Evolutionary conservation across 176 grass and related monocot genomes (phyloP).

Genomic region (Ampelocalamus luodianensis): DNA sequence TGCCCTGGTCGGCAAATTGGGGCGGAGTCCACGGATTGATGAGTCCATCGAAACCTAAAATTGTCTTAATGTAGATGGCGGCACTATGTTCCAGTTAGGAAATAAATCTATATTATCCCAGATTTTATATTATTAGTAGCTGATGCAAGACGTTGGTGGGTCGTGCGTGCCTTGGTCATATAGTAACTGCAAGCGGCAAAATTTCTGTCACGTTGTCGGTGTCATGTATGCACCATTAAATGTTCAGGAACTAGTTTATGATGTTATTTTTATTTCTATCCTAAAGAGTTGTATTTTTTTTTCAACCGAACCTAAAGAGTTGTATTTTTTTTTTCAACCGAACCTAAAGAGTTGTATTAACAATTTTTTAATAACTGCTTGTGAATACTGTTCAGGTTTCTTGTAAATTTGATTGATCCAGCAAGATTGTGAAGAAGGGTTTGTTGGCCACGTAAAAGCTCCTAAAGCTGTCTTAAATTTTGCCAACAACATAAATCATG

Average conservation of each 20-base stretch:
- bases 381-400: conserved; percentile 23
- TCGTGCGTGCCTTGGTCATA: conserved; percentile 16
- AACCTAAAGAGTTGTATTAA: not conserved
- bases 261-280: not conserved
- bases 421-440: conserved; percentile 19
- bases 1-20: conserved; percentile 29
- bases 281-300: not conserved
- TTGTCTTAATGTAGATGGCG: conserved; percentile 37
- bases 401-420: not conserved
- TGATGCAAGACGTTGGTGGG: conserved; percentile 41
- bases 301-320: not conserved
- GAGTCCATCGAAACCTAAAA: conserved; percentile 35
- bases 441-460: not conserved
- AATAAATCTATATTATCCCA: conserved; percentile 48
- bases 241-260: not conserved
- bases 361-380: conserved; percentile 12
- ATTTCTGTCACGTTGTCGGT: conserved; percentile 11
- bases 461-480: conserved; percentile 25
- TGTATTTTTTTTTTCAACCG: not conserved
- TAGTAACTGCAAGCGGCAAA: not conserved
- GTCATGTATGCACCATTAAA: not conserved
- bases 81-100: conserved; percentile 26
- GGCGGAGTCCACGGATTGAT: conserved; percentile 36
- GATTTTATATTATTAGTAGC: conserved; percentile 42
- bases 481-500: conserved; percentile 52